phyloP scores from a whole-genome alignment of 129 eudicot species.

The Tanacetum coccineum region DNA sequence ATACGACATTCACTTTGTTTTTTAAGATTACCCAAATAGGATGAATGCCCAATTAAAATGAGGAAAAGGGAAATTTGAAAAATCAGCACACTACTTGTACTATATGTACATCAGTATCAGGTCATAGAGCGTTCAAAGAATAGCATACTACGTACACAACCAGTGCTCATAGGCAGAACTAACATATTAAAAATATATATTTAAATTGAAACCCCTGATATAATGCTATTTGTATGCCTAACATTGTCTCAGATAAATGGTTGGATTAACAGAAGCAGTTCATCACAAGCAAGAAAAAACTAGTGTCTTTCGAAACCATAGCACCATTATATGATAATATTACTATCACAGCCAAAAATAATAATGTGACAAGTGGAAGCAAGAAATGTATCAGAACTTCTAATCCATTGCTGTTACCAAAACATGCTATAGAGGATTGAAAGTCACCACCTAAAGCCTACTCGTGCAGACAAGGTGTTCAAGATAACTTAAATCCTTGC shows the following conservation, averaged over 20 bases:
- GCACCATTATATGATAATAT: neutral
- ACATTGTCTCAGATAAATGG: conserved; percentile 2
- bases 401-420: neutral
- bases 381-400: neutral
- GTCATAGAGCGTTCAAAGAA: neutral
- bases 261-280: neutral
- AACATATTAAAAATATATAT: neutral
- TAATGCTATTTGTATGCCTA: neutral
- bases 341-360: neutral
- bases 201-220: conserved; percentile 1
- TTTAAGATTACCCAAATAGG: conserved; percentile 4
- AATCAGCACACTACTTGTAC: conserved; percentile 11
- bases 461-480: neutral
- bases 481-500: neutral
- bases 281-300: neutral
- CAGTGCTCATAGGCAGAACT: conserved; percentile 12
- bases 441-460: neutral
- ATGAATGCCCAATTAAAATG: neutral
- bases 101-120: neutral
- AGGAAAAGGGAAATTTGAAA: neutral
- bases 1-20: conserved; percentile 12
- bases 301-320: neutral
- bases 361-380: neutral
- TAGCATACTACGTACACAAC: neutral
- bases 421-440: conserved; percentile 12